Percentiles rank a stretch among this genome's conserved stretches.
phyloP scores from a whole-genome alignment of 176 grass and related monocot species.

The Carex littledalei region DNA sequence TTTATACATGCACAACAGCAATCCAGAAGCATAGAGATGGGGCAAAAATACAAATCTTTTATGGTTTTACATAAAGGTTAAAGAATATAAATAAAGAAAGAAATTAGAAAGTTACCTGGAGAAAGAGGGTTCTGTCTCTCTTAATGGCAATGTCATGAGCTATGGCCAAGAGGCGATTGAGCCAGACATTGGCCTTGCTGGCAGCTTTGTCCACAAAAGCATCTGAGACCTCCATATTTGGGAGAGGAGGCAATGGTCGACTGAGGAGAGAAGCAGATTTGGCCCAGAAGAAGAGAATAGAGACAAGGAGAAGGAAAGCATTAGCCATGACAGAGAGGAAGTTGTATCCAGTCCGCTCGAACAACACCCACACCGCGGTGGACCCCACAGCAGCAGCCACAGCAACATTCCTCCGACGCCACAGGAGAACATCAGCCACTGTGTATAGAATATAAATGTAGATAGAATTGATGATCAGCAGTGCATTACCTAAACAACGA shows the following conservation, averaged over 20 bases:
- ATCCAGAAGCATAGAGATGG: neutral
- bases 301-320: slow-evolving; percentile 79
- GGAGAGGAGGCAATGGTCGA: slow-evolving; percentile 84
- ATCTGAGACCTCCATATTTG: slow-evolving; percentile 88
- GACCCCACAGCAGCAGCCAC: slow-evolving; percentile 40
- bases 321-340: slow-evolving; percentile 76
- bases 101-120: slow-evolving; percentile 36
- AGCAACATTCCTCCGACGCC: slow-evolving; percentile 67
- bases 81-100: neutral
- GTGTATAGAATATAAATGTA: too few relatives aligned
- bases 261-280: slow-evolving; percentile 94
- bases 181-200: slow-evolving; percentile 46
- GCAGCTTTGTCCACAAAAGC: slow-evolving; percentile 54
- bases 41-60: neutral
- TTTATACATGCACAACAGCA: neutral
- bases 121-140: slow-evolving; percentile 74
- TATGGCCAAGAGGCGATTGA: slow-evolving; percentile 61
- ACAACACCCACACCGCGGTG: slow-evolving; percentile 75
- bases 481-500: neutral
- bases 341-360: slow-evolving; percentile 86
- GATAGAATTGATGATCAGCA: neutral
- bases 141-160: slow-evolving; percentile 74
- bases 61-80: neutral
- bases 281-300: slow-evolving; percentile 98
- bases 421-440: slow-evolving; percentile 90